These are phyloP conservation scores for Saccharomycopsis fibuligera DNA, from an alignment of 805 yeast genomes.

Conservation along the genomic window DNA sequence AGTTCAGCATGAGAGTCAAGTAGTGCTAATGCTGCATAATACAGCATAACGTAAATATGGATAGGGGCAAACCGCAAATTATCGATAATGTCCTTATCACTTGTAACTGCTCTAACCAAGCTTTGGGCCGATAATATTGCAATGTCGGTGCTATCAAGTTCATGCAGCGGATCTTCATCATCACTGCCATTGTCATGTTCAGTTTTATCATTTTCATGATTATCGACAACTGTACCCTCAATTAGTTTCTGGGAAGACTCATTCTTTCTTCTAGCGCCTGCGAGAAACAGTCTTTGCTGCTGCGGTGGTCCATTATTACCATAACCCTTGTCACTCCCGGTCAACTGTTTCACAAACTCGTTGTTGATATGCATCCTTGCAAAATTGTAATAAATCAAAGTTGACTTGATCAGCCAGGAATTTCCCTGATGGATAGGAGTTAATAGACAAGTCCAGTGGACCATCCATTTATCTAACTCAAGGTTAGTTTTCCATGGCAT, in stretches of 20 bases:
- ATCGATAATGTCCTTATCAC: constrained; percentile 50
- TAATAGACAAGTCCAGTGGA: constrained; percentile 65
- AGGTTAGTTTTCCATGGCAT: constrained; percentile 61
- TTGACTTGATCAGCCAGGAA: constrained; percentile 63
- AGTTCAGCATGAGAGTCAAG: constrained; percentile 36
- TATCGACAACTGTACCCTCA: too few species aligned
- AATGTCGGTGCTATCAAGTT: constrained; percentile 29
- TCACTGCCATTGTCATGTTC: neutral
- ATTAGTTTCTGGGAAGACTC: neutral
- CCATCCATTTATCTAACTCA: constrained; percentile 74
- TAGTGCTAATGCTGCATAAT: constrained; percentile 55
- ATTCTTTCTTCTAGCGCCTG: constrained; percentile 3
- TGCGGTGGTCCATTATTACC: constrained; percentile 7
- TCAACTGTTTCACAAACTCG: constrained; percentile 28
- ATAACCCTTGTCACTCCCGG: neutral
- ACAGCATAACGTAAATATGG: constrained; percentile 67
- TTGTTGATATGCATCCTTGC: constrained; percentile 71
- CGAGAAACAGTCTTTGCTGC: neutral
- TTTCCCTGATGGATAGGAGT: constrained; percentile 48
- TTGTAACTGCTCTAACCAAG: constrained; percentile 50
- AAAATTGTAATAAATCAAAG: constrained; percentile 63
- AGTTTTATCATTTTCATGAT: neutral
- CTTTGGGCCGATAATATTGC: constrained; percentile 61
- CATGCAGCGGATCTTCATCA: constrained; percentile 1
- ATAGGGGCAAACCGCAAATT: constrained; percentile 60